Base-by-base conservation (phyloP, 768 basidiomycete genomes). In the Hebeloma cylindrosporum region DNA sequence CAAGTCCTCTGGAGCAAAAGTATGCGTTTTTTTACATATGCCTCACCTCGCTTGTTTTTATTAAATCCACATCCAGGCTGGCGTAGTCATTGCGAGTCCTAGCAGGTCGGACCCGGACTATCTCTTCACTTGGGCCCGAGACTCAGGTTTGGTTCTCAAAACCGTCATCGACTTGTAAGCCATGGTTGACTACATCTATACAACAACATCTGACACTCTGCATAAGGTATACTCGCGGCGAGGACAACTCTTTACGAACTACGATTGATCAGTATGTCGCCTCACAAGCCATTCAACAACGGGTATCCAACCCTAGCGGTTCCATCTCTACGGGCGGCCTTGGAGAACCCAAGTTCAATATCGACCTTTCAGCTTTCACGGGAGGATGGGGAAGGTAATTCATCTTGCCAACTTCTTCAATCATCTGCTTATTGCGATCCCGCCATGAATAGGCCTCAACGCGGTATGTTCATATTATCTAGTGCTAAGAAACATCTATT, bases 311-410 rank as follows among this genome's bases (percentile, higher is more conserved):
- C 60, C 88, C 85, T 0, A 82, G 80, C 51, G 88, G 88, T 0
- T 70, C 73, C 2, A 64, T 84, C 26, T 66, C 66, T 29, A 79
- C 80, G 0, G 84, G 85, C 7, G 85, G 88, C n/a, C 75, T 92
- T 28, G 89, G 79, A n/a, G 86, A 88, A 63, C 85, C 88, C 5
- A 88, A 90, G 64, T 89, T 87, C 62, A 67, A 82, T 58, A 72
- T 85, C 49, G 69, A 86, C 61, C 70, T 77, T 33, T 77, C 79
- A 3, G 80, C 83, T 1, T 86, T 82, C 53, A 77, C 73, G 2
- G 78, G 63, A 4, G 34, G 70, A 0, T 82, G 79, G 80, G 79
- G 79, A 60, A 61, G 71, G 67, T 67, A 44, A 48, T n/a, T n/a
- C n/a, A n/a, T n/a, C n/a, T n/a, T n/a, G 57, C 48, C n/a, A n/a